Evolutionary conservation across 495 filamentous ascomycete species (phyloP), one percentile per base, ranked within the genome.

Genomic region (Penicillium riverlandense): DNA sequence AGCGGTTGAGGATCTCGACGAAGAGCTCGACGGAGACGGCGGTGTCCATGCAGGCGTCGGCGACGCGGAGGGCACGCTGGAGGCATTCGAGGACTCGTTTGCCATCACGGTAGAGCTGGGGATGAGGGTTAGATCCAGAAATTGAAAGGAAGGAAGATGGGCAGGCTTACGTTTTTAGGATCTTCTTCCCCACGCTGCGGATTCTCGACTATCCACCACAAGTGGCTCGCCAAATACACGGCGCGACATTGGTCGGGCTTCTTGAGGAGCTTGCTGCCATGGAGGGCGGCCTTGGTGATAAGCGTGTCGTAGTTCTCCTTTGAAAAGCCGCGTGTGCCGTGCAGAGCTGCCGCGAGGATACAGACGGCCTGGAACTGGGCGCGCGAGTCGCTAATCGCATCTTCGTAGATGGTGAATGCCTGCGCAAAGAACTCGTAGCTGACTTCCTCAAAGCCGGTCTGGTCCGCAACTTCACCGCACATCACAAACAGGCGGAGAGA

Each of bases 31-130:
- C 89, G 3, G 88, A 95, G 2, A 96, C 95, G 8, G 89, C 90
- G n/a, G 90, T 90, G 64, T 98, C 92, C 92, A 98, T 98, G 68
- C 92, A 98, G 6, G 92, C 92, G 65, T 98, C 92, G 2, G 92
- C 92, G 7, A 98, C 92, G 39, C 92, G 86, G 14, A 97, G 80
- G 13, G 92, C 94, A 43, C 92, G 86, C 62, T 97, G 92, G 11
- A 98, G 74, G 60, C 92, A 98, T 62, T 98, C 92, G 11, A 98
- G 76, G 7, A 98, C 92, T 30, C 92, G 80, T 66, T 97, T 97
- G 11, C 94, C 94, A 53, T 98, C 92, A 35, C 91, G 91, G 64
- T 97, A 97, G 31, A 96, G 79, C 87, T 95, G 52, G 11, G 22
- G 28, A 14, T 29, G n/a, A 35, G 28, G 8, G 36, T 50, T 30